phyloP scores from a whole-genome alignment of 441 rosid genomes.

The Sinapis alba region DNA sequence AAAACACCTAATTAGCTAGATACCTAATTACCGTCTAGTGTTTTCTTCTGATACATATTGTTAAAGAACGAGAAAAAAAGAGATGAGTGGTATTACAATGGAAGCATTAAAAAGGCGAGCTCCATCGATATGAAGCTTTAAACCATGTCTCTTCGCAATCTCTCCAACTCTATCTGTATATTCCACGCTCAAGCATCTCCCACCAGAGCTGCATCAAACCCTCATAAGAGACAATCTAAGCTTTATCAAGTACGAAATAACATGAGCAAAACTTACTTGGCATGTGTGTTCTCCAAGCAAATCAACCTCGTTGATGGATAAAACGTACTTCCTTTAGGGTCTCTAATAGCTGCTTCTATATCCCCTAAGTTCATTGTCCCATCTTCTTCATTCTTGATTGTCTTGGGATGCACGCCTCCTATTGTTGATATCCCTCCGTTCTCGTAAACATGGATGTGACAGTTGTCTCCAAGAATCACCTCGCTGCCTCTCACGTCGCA shows the following conservation, averaged over 20 bases:
- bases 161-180: slow-evolving; percentile 79
- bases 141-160: slow-evolving; percentile 76
- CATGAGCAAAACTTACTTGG: slow-evolving; percentile 55
- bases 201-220: slow-evolving; percentile 65
- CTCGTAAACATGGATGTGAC: slow-evolving; percentile 86
- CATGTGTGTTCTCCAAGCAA: slow-evolving; percentile 95
- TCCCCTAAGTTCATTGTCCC: slow-evolving; percentile 80
- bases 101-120: slow-evolving; percentile 96
- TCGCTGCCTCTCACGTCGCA: slow-evolving; percentile 90
- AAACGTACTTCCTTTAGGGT: slow-evolving; percentile 67
- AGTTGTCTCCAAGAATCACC: slow-evolving; percentile 83
- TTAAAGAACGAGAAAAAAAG: background rate
- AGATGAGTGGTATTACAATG: slow-evolving; percentile 47
- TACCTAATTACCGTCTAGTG: no score
- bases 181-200: slow-evolving; percentile 78
- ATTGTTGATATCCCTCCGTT: slow-evolving; percentile 92
- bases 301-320: slow-evolving; percentile 88
- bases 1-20: no score
- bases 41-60: no score
- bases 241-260: background rate
- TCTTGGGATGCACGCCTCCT: slow-evolving; percentile 89
- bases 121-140: slow-evolving; percentile 95
- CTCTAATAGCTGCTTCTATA: slow-evolving; percentile 85
- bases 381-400: slow-evolving; percentile 73
- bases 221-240: background rate